Conservation (phyloP, 768 basidiomycete genomes). For the Lactarius trivialis region DNA sequence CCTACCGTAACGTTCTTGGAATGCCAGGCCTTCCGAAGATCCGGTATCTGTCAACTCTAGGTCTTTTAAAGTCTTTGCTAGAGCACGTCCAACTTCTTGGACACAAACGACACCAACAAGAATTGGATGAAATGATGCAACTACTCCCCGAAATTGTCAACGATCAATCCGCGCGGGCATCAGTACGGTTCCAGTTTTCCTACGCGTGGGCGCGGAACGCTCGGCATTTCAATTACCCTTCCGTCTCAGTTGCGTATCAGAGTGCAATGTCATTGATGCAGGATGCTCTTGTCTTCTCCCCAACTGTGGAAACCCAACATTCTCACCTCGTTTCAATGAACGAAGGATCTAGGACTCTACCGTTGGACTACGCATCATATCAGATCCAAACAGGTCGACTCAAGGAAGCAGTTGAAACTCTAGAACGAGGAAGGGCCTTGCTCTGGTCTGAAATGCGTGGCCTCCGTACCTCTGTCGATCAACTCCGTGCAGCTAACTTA, state of each 20-base stretch:
- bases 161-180: background rate
- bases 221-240: background rate
- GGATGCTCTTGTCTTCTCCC: background rate
- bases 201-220: background rate
- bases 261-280: conserved; percentile 1
- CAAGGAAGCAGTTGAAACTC: background rate
- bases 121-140: background rate
- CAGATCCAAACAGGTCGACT: background rate
- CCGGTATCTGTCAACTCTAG: background rate
- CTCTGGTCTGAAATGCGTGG: conserved; percentile 2
- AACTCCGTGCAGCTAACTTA: background rate
- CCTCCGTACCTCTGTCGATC: background rate
- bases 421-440: background rate
- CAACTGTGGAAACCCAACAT: conserved; percentile 8
- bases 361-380: background rate
- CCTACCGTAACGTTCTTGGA: background rate
- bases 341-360: background rate
- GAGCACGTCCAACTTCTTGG: background rate
- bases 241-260: background rate
- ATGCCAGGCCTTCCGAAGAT: background rate
- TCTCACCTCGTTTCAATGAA: background rate
- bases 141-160: background rate
- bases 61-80: background rate
- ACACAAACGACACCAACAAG: background rate
- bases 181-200: background rate